phyloP scores from a whole-genome alignment of 768 basidiomycete species.

The Xerocomellus dryophilus region DNA sequence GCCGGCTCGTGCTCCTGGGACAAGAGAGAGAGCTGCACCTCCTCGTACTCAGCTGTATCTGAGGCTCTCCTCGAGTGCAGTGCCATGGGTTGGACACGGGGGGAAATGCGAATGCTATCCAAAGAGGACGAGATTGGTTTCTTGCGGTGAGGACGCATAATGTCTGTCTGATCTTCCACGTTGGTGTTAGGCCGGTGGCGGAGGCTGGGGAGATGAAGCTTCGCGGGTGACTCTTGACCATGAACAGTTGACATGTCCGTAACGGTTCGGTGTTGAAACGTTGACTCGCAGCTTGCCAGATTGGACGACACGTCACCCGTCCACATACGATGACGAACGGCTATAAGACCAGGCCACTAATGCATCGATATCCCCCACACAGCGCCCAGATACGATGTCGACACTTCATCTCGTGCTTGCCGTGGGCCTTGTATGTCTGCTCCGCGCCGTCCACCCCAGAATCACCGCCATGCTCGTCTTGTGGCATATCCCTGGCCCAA shows the following conservation, averaged over 20 bases:
- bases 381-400: constrained; percentile 8
- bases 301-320: constrained; percentile 19
- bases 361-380: not conserved
- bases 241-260: constrained; percentile 31
- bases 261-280: constrained; percentile 7
- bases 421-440: constrained; percentile 29
- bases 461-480: constrained; percentile 35
- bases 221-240: constrained; percentile 26
- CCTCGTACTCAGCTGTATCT: constrained; percentile 41
- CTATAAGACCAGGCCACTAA: constrained; percentile 6
- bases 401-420: constrained; percentile 6
- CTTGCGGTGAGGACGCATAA: constrained; percentile 33
- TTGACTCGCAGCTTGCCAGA: constrained; percentile 3
- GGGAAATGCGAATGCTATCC: constrained; percentile 56
- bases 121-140: constrained; percentile 58
- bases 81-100: constrained; percentile 45
- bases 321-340: not conserved
- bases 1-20: constrained; percentile 51
- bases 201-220: constrained; percentile 24
- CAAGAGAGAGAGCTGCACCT: constrained; percentile 60
- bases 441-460: constrained; percentile 36
- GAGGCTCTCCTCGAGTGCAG: constrained; percentile 33
- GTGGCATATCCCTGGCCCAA: constrained; percentile 51
- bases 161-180: constrained; percentile 36
- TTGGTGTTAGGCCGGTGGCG: constrained; percentile 34